Base-by-base conservation (phyloP, 805 yeast species). In the Wickerhamomyces bisporus region DNA sequence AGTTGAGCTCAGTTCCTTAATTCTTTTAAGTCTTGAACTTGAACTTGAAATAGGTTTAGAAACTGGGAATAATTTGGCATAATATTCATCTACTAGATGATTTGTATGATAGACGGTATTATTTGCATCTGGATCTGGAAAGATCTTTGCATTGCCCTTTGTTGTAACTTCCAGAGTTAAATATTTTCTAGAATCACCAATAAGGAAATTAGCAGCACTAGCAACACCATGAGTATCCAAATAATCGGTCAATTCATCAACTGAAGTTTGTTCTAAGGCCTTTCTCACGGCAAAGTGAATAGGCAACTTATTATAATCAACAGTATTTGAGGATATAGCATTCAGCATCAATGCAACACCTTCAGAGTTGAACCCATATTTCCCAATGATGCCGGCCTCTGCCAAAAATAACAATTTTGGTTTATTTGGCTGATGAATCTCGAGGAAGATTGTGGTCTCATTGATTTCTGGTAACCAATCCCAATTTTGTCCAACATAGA, bases 401-500 rank as follows among this genome's bases (percentile, higher is more conserved):
- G 60, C 58, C 4, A 54, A 36, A 24, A 51, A 46, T 24, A 54
- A 32, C 17, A 57, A 19, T 25, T 49, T 46, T 15, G 61, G 58
- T 26, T 55, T 50, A 5, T 43, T 41, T 11, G 15, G 16, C 21
- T 44, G 57, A 19, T 38, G 47, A 18, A 57, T 41, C 30, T 57
- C 60, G 27, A 57, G 36, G 39, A 55, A 49, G n/a, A 57, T 38
- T 12, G 53, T 40, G 16, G 42, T 41, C 20, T 46, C 48, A 23
- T 44, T 40, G 26, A 57, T 40, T 31, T 46, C 57, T 13, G 51
- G 47, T 26, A 54, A 50, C 71, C 71, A 66, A 45, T 66, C 71
- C 71, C 71, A 66, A 42, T 65, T 66, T 47, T 66, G 71, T 41
- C 61, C 48, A 45, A 53, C 49, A 44, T 45, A 32, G 40, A 55